A percentile compares a stretch with the other conserved stretches of the same genome.
These are phyloP conservation scores for Pseudogymnoascus sp. DNA, from an alignment of 2,329 filamentous ascomycete genomes.

Conservation along the genomic window DNA sequence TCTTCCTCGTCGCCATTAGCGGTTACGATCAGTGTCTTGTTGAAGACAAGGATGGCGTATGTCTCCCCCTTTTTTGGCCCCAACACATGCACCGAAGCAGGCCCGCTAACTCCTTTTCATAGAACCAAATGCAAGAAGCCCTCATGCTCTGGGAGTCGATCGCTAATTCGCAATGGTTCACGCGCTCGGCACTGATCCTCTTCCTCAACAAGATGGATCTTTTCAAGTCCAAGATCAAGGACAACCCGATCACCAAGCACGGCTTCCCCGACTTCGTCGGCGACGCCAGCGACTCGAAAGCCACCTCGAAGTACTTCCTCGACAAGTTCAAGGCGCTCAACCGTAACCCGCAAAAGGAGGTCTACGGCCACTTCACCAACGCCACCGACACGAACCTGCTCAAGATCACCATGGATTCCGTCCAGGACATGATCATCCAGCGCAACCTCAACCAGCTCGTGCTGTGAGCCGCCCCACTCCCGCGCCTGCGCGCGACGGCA, in stretches of 20 bases:
- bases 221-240: conserved; percentile 68
- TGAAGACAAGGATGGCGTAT: conserved; percentile 90
- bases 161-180: conserved; percentile 81
- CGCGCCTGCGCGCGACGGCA: background rate
- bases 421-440: conserved; percentile 84
- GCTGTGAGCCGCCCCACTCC: conserved; percentile 40
- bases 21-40: conserved; percentile 95
- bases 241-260: conserved; percentile 65
- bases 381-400: conserved; percentile 65
- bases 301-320: conserved; percentile 73
- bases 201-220: conserved; percentile 87
- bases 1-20: conserved; percentile 92
- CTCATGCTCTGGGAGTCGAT: conserved; percentile 83
- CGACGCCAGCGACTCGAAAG: conserved; percentile 62
- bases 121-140: conserved; percentile 91
- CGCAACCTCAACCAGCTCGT: conserved; percentile 76
- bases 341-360: conserved; percentile 50
- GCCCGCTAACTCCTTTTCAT: conserved; percentile 1
- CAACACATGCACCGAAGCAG: background rate
- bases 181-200: conserved; percentile 71
- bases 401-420: conserved; percentile 79
- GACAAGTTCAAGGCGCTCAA: conserved; percentile 75
- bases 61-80: conserved; percentile 30
- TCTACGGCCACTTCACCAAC: conserved; percentile 54
- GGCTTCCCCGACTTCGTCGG: conserved; percentile 75